Evolutionary conservation across 495 filamentous ascomycete species (phyloP).

Genomic region (Penicillium maclennaniae): DNA sequence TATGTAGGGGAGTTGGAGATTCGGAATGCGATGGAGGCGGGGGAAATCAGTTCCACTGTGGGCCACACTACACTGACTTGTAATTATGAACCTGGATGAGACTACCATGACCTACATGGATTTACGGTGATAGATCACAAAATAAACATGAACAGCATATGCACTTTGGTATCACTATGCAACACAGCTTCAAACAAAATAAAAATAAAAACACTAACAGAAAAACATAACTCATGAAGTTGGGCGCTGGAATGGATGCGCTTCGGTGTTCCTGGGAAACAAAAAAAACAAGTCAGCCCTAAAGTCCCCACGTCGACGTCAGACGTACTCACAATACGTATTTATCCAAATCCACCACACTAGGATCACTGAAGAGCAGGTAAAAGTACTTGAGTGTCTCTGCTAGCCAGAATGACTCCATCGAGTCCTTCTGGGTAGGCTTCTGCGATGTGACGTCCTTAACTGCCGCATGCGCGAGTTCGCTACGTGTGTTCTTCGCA

Average conservation of each 20-base stretch:
- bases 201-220: constrained; percentile 2
- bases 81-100: background rate
- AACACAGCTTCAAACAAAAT: constrained; percentile 6
- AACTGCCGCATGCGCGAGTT: constrained; percentile 69
- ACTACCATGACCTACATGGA: background rate
- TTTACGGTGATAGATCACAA: background rate
- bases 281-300: constrained; percentile 8
- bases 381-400: constrained; percentile 85
- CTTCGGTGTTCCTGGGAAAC: constrained; percentile 49
- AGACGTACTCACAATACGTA: constrained; percentile 63
- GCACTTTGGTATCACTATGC: constrained; percentile 30
- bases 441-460: constrained; percentile 60
- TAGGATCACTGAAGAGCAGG: constrained; percentile 66
- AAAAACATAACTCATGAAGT: constrained; percentile 14
- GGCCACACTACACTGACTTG: constrained; percentile 8
- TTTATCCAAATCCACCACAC: constrained; percentile 74
- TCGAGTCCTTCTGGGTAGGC: constrained; percentile 38
- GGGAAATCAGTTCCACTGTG: constrained; percentile 19
- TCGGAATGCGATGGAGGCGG: constrained; percentile 25
- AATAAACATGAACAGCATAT: constrained; percentile 5
- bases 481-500: constrained; percentile 59
- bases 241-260: constrained; percentile 51
- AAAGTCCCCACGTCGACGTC: constrained; percentile 3
- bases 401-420: constrained; percentile 65
- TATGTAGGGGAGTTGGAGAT: constrained; percentile 24